phyloP scores from a whole-genome alignment of 306 rosid genomes.

The Medicago truncatula region DNA sequence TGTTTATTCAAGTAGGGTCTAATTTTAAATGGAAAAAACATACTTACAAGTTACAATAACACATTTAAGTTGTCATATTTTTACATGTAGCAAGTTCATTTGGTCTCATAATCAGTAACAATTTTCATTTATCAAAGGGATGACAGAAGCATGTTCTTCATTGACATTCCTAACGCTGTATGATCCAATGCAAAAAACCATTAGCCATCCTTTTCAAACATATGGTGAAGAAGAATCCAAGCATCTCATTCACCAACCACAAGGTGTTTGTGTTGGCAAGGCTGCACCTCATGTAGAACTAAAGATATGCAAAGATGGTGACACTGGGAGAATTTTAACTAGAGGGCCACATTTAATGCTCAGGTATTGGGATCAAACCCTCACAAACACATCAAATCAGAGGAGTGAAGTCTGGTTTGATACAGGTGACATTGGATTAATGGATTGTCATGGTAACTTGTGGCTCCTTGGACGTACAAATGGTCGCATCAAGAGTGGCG shows the following conservation, averaged over 20 bases:
- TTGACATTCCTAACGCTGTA: conserved; percentile 71
- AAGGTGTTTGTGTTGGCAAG: conserved; percentile 93
- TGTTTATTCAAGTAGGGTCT: not conserved
- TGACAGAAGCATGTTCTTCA: conserved; percentile 94
- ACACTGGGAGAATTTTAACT: conserved; percentile 75
- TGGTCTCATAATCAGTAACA: conserved; percentile 25
- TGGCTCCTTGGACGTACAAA: conserved; percentile 87
- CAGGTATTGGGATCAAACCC: conserved; percentile 71
- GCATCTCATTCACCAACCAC: conserved; percentile 44
- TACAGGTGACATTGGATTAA: conserved; percentile 86
- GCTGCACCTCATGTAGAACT: conserved; percentile 92
- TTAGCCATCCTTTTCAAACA: conserved; percentile 29
- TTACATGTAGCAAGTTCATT: not conserved
- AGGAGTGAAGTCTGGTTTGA: conserved; percentile 73
- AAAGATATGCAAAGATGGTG: conserved; percentile 54
- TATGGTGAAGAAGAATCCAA: conserved; percentile 39
- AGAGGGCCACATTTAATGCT: conserved; percentile 97
- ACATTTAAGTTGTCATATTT: not conserved
- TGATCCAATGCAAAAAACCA: conserved; percentile 53
- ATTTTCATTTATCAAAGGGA: conserved; percentile 57
- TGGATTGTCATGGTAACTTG: conserved; percentile 67
- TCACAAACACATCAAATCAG: conserved; percentile 42
- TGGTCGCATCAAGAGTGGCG: conserved; percentile 89
- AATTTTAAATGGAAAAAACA: not conserved
- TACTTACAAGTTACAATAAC: not conserved